Conservation (phyloP, 768 basidiomycete genomes). For the Cytidiella melzeri region DNA sequence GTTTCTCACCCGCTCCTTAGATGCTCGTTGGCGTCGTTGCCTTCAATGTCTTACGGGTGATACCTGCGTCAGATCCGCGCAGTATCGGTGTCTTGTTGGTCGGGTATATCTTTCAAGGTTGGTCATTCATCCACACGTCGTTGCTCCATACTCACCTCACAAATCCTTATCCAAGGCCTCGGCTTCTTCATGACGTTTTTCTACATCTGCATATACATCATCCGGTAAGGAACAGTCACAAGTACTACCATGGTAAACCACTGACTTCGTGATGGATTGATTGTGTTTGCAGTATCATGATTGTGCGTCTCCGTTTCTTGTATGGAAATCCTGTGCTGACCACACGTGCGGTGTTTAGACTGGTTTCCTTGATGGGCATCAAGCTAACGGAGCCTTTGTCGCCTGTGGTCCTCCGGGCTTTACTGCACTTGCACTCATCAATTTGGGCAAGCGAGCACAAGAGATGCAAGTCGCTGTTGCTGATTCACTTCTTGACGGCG, state of each 20-base stretch:
- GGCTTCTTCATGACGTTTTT: constrained; percentile 45
- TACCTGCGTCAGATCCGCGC: constrained; percentile 29
- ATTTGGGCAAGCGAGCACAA: constrained; percentile 32
- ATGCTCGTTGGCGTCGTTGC: constrained; percentile 44
- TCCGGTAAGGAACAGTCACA: constrained; percentile 25
- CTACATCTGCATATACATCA: constrained; percentile 43
- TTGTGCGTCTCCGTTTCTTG: constrained; percentile 19
- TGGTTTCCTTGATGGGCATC: constrained; percentile 40
- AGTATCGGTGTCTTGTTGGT: constrained; percentile 35
- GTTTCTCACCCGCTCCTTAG: constrained; percentile 16
- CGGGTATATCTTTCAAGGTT: constrained; percentile 44
- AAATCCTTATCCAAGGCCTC: constrained; percentile 21
- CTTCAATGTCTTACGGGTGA: constrained; percentile 35
- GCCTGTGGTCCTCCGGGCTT: constrained; percentile 44
- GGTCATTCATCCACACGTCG: constrained; percentile 9
- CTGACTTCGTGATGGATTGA: neutral
- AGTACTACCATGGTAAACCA: neutral
- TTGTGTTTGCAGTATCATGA: constrained; percentile 27
- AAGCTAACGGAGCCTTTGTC: constrained; percentile 43
- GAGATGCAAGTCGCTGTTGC: constrained; percentile 30
- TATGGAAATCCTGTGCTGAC: neutral
- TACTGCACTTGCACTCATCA: constrained; percentile 40
- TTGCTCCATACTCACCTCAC: neutral
- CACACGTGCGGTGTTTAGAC: constrained; percentile 27
- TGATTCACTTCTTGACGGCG: neutral